Evolutionary conservation across 306 rosid species (phyloP).

Genomic region (Elaeagnus macrophylla): DNA sequence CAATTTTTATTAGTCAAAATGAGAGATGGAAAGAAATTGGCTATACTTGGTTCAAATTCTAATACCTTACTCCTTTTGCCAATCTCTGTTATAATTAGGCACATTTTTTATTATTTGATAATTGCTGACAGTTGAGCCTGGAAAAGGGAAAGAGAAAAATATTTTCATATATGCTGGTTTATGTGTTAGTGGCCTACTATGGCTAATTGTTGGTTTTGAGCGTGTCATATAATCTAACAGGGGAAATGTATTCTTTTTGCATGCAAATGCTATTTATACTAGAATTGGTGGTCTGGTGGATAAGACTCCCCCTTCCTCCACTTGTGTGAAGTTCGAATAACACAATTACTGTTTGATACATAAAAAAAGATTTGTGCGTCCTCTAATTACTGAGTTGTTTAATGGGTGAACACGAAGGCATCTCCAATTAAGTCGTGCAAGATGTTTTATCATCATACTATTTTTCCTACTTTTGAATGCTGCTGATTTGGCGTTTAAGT

Average conservation of each 20-base stretch:
- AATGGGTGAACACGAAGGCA: conserved; percentile 60
- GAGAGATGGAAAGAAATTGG: no score
- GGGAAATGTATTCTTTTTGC: no score
- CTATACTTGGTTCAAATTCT: no score
- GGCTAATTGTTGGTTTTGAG: conserved; percentile 8
- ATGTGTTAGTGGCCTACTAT: not conserved
- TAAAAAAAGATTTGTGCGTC: conserved; percentile 20
- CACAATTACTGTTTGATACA: conserved; percentile 18
- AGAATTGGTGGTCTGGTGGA: no score
- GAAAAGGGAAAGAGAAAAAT: not conserved
- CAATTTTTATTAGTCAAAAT: no score
- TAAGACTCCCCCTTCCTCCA: no score
- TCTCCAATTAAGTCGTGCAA: conserved; percentile 30
- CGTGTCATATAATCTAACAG: conserved; percentile 4
- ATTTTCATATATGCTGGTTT: not conserved
- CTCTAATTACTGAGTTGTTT: conserved; percentile 7
- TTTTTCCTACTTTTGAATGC: conserved; percentile 47
- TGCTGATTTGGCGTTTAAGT: conserved; percentile 42
- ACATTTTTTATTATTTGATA: no score
- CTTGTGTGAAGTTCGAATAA: not conserved
- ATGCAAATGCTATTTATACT: no score
- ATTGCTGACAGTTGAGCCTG: no score
- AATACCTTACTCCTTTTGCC: no score
- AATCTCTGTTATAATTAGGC: no score
- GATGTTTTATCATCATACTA: conserved; percentile 66